Conservation (phyloP, 2,329 filamentous ascomycete species). For the Aspergillus fumigatiaffinis region DNA sequence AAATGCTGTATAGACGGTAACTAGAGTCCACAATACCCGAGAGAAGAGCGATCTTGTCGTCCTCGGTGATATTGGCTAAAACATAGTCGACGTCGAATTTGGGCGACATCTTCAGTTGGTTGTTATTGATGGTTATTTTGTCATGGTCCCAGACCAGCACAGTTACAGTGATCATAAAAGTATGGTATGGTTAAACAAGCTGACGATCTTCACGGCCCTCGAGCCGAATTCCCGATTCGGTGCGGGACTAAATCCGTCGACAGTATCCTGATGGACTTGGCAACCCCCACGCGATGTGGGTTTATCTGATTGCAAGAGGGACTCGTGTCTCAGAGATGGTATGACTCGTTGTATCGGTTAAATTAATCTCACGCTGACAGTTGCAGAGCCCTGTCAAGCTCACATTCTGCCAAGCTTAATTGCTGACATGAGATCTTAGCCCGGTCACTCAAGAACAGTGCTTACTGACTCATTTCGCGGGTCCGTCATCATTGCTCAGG, state of each 20-base stretch:
- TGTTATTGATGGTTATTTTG: not conserved
- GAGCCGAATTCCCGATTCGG: not conserved
- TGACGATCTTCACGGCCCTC: not conserved
- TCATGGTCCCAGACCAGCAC: not conserved
- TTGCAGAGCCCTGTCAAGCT: not conserved
- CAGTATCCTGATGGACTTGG: not conserved
- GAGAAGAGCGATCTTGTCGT: slow-evolving; percentile 20
- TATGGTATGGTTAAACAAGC: not conserved
- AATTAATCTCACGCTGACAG: not conserved
- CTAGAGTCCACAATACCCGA: no score
- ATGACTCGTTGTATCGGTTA: not conserved
- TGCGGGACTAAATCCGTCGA: not conserved
- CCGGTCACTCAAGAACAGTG: not conserved
- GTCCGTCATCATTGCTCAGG: not conserved
- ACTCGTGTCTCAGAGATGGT: not conserved
- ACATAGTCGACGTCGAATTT: slow-evolving; percentile 19
- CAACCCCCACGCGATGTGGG: not conserved
- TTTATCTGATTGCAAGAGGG: not conserved
- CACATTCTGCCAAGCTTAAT: no score
- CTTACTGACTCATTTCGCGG: not conserved
- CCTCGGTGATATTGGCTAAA: slow-evolving; percentile 13
- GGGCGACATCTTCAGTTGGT: slow-evolving; percentile 7
- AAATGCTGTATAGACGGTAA: no score
- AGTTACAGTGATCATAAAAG: not conserved
- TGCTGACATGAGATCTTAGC: no score